phyloP scores from a whole-genome alignment of 2,329 filamentous ascomycete genomes.

The Fusarium clavum region DNA sequence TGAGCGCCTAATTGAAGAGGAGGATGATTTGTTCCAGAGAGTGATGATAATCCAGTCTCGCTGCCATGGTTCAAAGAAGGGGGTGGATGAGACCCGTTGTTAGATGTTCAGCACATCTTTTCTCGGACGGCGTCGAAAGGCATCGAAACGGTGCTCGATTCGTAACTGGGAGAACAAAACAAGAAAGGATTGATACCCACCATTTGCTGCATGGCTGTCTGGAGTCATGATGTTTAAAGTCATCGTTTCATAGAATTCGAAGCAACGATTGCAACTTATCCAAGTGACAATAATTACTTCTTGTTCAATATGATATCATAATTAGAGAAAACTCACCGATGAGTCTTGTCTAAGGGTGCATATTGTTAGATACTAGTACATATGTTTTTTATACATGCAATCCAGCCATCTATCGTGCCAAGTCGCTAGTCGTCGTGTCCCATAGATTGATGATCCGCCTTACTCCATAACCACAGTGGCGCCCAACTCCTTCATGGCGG shows the following conservation, averaged over 20 bases:
- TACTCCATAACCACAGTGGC: constrained; percentile 94
- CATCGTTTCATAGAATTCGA: constrained; percentile 4
- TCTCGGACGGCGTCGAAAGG: constrained; percentile 27
- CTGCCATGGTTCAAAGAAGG: constrained; percentile 53
- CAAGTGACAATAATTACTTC: constrained; percentile 1
- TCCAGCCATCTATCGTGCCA: constrained; percentile 51
- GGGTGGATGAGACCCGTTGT: constrained; percentile 45
- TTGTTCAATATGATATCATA: constrained; percentile 26
- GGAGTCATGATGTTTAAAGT: constrained; percentile 9
- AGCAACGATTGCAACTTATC: constrained; percentile 3
- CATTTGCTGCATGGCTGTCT: constrained; percentile 25
- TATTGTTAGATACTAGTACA: constrained; percentile 54
- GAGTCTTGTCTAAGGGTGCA: constrained; percentile 40
- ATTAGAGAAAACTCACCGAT: constrained; percentile 34
- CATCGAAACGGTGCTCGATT: constrained; percentile 48
- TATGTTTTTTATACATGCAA: constrained; percentile 55
- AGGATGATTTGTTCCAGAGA: constrained; percentile 63
- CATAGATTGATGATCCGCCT: constrained; percentile 41
- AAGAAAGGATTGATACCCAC: constrained; percentile 49
- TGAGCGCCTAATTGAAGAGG: constrained; percentile 79
- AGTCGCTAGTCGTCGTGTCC: constrained; percentile 39
- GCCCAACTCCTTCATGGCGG: constrained; percentile 91
- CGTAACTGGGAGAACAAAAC: constrained; percentile 24
- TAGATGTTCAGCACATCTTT: constrained; percentile 26
- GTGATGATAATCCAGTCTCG: constrained; percentile 53